A percentile compares a stretch with the other conserved stretches of the same genome.
These are phyloP conservation scores for Skeletonema costatum DNA, from an alignment of 108 stramenopile genomes.

Conservation along the genomic window DNA sequence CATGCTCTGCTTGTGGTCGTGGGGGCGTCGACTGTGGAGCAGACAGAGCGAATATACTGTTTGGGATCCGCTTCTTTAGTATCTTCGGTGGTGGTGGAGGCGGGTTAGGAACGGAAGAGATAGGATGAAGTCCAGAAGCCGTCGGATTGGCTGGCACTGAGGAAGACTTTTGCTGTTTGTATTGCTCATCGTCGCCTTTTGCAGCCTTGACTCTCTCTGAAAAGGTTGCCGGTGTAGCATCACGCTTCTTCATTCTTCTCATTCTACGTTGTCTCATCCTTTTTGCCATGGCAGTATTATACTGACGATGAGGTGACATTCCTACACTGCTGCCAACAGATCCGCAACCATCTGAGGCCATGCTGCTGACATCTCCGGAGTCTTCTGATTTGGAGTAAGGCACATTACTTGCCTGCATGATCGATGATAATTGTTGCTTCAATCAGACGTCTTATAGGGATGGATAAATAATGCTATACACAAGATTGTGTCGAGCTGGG, in stretches of 20 bases:
- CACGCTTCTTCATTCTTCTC: slow-evolving; percentile 27
- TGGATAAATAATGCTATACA: no score
- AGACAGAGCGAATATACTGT: neutral
- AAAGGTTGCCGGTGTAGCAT: neutral
- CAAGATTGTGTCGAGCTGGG: no score
- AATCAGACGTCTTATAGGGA: no score
- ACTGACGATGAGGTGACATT: neutral
- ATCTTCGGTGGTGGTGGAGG: neutral
- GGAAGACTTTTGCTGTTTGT: neutral
- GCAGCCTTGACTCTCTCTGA: neutral
- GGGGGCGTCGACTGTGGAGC: neutral
- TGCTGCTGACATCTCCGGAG: neutral
- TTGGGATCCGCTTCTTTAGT: neutral
- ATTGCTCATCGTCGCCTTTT: no score
- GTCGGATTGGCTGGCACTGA: neutral
- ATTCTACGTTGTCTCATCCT: slow-evolving; percentile 31
- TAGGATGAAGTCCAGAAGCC: neutral
- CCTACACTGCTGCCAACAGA: neutral
- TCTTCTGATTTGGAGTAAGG: neutral
- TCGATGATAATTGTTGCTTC: neutral
- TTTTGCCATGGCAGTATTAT: slow-evolving; percentile 31
- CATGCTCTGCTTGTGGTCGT: neutral
- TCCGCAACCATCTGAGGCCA: neutral
- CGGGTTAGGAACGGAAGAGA: neutral
- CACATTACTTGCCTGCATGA: neutral